Evolutionary conservation across 2,329 filamentous ascomycete species (phyloP).

Genomic region (Trichophyton benhamiae): DNA sequence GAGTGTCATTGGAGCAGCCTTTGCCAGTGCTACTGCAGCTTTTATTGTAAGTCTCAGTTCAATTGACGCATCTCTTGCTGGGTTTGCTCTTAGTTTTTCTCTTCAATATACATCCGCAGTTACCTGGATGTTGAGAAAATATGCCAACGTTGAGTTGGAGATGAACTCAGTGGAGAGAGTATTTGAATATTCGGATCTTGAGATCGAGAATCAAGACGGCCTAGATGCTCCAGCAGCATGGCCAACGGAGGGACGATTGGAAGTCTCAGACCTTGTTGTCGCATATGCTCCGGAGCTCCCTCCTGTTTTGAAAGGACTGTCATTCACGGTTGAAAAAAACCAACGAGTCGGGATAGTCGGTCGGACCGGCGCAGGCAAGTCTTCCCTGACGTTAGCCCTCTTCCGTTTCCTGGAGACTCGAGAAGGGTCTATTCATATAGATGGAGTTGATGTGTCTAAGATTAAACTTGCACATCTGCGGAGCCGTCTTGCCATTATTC

Average conservation of each 20-base stretch:
- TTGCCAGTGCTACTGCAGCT: conserved; percentile 52
- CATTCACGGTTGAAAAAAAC: conserved; percentile 53
- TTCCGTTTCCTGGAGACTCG: conserved; percentile 65
- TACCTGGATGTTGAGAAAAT: conserved; percentile 54
- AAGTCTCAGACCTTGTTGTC: conserved; percentile 61
- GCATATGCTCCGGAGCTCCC: conserved; percentile 59
- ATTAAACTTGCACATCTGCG: conserved; percentile 58
- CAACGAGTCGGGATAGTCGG: conserved; percentile 66
- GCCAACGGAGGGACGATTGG: conserved; percentile 61
- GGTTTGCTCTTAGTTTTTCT: conserved; percentile 63
- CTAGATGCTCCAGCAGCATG: conserved; percentile 54
- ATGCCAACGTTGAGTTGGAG: conserved; percentile 59
- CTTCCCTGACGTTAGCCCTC: conserved; percentile 59
- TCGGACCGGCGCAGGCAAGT: conserved; percentile 67
- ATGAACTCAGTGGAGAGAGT: conserved; percentile 71
- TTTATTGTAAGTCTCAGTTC: conserved; percentile 49
- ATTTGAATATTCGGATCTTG: conserved; percentile 58
- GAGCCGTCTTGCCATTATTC: conserved; percentile 66
- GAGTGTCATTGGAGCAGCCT: conserved; percentile 55
- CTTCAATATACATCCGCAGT: conserved; percentile 55
- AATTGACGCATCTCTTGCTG: conserved; percentile 59
- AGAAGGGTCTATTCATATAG: conserved; percentile 55
- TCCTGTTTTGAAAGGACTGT: conserved; percentile 56
- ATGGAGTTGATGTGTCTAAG: conserved; percentile 62
- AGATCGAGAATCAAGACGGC: conserved; percentile 54